Conservation (phyloP, 768 basidiomycete genomes). For the Phlegmacium glaucopus region DNA sequence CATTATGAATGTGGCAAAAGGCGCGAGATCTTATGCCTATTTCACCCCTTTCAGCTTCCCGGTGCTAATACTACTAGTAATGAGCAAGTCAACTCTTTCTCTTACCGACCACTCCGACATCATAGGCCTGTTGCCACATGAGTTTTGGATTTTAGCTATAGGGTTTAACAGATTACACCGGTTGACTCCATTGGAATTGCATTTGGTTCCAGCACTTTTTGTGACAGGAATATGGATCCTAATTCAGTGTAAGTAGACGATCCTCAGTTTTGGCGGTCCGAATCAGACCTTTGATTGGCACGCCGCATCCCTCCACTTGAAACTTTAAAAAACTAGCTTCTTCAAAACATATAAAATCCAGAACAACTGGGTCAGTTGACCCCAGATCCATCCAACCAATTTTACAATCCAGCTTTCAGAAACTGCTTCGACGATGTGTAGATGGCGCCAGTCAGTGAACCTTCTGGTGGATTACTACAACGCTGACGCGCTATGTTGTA, state of each 20-base stretch:
- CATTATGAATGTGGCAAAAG: neutral
- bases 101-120: constrained; percentile 9
- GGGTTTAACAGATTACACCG: constrained; percentile 22
- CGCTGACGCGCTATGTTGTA: constrained; percentile 24
- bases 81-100: constrained; percentile 1
- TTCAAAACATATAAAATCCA: neutral
- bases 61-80: too few species aligned
- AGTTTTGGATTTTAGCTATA: constrained; percentile 25
- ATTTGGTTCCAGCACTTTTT: too few species aligned
- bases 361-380: neutral
- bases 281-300: constrained; percentile 17
- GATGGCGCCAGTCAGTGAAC: constrained; percentile 60
- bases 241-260: constrained; percentile 11
- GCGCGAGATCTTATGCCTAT: too few species aligned
- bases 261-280: constrained; percentile 18
- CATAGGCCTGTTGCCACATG: constrained; percentile 20
- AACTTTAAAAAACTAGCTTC: constrained; percentile 18
- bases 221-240: constrained; percentile 11
- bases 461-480: constrained; percentile 6
- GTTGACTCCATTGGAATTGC: constrained; percentile 16
- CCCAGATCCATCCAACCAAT: constrained; percentile 11
- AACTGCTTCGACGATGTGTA: constrained; percentile 51
- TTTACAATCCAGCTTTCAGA: constrained; percentile 18
- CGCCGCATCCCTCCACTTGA: constrained; percentile 12
- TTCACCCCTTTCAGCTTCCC: too few species aligned